A percentile compares a stretch with the other conserved stretches of the same genome.
These are phyloP conservation scores for Plenodomus tracheiphilus DNA, from an alignment of 2,329 filamentous ascomycete genomes.

Conservation along the genomic window DNA sequence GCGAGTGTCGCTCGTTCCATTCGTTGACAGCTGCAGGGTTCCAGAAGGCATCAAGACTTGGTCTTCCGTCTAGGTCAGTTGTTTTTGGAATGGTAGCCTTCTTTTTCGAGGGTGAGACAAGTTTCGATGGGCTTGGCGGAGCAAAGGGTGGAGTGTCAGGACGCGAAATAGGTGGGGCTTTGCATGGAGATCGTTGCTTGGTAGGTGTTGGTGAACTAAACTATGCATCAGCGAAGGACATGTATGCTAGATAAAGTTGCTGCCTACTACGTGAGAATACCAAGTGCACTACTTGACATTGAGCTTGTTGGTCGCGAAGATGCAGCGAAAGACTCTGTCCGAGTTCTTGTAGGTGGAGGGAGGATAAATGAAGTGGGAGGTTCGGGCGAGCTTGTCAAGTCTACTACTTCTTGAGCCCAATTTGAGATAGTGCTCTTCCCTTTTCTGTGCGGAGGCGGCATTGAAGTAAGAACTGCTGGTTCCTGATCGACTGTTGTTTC, in stretches of 20 bases:
- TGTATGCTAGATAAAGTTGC: background rate
- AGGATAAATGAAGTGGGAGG: conserved; percentile 22
- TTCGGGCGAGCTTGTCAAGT: conserved; percentile 35
- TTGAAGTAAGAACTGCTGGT: conserved; percentile 19
- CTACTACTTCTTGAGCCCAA: conserved; percentile 39
- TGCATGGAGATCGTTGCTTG: conserved; percentile 38
- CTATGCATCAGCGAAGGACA: background rate
- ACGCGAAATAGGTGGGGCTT: conserved; percentile 35
- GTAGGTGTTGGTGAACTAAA: conserved; percentile 35
- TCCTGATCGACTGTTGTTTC: background rate
- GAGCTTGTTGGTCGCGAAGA: conserved; percentile 37
- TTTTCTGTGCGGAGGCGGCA: conserved; percentile 28
- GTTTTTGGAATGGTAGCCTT: conserved; percentile 35
- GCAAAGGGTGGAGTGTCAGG: conserved; percentile 37
- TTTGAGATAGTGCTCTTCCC: conserved; percentile 32
- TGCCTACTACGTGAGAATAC: conserved; percentile 32
- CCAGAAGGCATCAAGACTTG: conserved; percentile 47
- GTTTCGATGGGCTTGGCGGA: conserved; percentile 35
- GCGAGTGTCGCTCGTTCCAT: conserved; percentile 43
- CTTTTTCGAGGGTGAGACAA: conserved; percentile 44
- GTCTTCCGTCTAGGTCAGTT: conserved; percentile 28
- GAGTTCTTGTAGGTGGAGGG: conserved; percentile 21
- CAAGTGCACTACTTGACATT: conserved; percentile 25
- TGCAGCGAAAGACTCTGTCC: conserved; percentile 28
- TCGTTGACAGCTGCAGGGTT: conserved; percentile 40